Conservation (phyloP, 2,329 filamentous ascomycete genomes). For the Esteya vermicola region DNA sequence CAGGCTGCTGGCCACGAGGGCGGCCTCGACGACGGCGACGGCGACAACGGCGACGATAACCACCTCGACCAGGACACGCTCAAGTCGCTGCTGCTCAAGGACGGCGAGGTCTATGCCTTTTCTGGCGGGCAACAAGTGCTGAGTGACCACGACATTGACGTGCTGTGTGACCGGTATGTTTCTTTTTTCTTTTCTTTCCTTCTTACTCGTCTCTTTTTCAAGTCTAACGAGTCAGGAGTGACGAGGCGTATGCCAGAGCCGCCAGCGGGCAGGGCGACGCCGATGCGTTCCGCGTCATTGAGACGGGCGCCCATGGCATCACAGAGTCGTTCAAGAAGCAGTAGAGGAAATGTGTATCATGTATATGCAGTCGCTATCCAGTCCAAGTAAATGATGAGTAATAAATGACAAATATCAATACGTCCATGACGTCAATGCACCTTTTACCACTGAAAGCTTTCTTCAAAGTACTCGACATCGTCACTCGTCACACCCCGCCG, state of each 20-base stretch:
- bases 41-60: conserved; percentile 26
- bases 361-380: too few relatives aligned
- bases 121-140: conserved; percentile 52
- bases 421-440: too few relatives aligned
- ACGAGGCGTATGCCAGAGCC: conserved; percentile 52
- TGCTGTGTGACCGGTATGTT: conserved; percentile 57
- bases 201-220: not conserved
- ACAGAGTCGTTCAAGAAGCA: conserved; percentile 8
- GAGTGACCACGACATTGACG: conserved; percentile 60
- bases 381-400: not conserved
- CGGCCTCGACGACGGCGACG: conserved; percentile 16
- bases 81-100: conserved; percentile 49
- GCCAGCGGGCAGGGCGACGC: conserved; percentile 65
- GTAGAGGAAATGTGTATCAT: too few relatives aligned
- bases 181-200: not conserved
- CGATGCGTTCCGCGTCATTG: conserved; percentile 62
- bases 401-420: too few relatives aligned
- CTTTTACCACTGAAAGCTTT: conserved; percentile 11
- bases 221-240: conserved; percentile 24
- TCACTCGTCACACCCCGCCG: not conserved
- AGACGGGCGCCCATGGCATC: conserved; percentile 50
- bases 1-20: too few relatives aligned
- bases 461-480: conserved; percentile 10
- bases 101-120: conserved; percentile 52
- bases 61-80: conserved; percentile 45